Evolutionary conservation across 441 rosid species (phyloP).

Genomic region (Erodium moschatum): DNA sequence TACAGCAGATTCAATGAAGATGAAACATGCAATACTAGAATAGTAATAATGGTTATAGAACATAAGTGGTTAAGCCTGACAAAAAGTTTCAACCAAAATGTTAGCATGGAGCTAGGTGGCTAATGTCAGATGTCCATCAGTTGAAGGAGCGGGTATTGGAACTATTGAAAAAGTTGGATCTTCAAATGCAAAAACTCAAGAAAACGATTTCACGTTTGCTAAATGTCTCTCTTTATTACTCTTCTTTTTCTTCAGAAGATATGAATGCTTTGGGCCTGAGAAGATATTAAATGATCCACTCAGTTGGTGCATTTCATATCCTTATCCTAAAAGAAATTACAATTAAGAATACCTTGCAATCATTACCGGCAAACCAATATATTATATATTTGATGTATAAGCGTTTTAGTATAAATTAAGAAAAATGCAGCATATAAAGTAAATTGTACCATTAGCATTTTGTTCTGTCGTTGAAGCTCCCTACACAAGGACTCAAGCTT

Average conservation of each 20-base stretch:
- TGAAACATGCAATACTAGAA: too few relatives aligned
- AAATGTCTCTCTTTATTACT: background rate
- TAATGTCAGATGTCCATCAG: background rate
- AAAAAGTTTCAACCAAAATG: background rate
- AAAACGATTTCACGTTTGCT: background rate
- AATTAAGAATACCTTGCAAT: background rate
- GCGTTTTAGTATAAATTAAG: background rate
- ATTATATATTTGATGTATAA: background rate
- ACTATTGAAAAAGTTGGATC: background rate
- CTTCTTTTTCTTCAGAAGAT: too few relatives aligned
- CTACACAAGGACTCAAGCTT: slow-evolving; percentile 83
- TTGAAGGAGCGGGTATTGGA: background rate
- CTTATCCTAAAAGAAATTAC: background rate
- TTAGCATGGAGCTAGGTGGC: background rate
- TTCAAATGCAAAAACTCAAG: background rate
- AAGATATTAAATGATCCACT: background rate
- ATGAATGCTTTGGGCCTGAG: background rate
- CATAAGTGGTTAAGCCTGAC: too few relatives aligned
- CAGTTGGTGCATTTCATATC: background rate
- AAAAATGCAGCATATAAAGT: slow-evolving; percentile 11
- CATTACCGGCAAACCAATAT: slow-evolving; percentile 1
- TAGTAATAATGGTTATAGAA: too few relatives aligned
- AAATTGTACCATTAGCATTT: slow-evolving; percentile 63
- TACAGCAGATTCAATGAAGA: background rate
- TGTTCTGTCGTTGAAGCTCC: slow-evolving; percentile 89